phyloP scores from a whole-genome alignment of 257 asterid genomes.

The Przewalskia tangutica region DNA sequence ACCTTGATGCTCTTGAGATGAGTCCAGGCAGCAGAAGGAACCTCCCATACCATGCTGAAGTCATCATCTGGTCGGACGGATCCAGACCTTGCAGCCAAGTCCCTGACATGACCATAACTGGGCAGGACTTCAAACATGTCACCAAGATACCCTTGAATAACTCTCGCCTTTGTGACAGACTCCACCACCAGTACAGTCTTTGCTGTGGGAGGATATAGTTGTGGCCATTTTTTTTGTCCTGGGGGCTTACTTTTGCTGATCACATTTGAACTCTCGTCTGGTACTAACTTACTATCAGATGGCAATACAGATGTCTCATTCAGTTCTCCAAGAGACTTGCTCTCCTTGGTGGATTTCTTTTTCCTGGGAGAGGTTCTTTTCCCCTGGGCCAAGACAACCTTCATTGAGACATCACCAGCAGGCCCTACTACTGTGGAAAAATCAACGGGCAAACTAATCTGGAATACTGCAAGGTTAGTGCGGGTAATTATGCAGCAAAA shows the following conservation, averaged over 20 bases:
- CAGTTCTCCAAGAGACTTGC: constrained; percentile 15
- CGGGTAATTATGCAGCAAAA: constrained; percentile 10
- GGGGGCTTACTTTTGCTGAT: constrained; percentile 20
- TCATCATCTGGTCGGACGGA: constrained; percentile 93
- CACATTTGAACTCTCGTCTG: constrained; percentile 13
- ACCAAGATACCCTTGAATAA: constrained; percentile 93
- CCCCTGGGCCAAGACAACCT: constrained; percentile 23
- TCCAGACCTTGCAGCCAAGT: constrained; percentile 95
- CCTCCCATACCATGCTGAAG: constrained; percentile 98
- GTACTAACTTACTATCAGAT: constrained; percentile 19
- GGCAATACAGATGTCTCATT: constrained; percentile 15
- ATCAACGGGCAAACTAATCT: constrained; percentile 26
- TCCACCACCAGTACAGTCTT: constrained; percentile 83
- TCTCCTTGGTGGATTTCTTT: constrained; percentile 25
- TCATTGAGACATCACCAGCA: constrained; percentile 16
- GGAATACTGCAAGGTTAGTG: constrained; percentile 27
- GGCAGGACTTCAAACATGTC: constrained; percentile 90
- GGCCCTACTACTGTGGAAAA: constrained; percentile 19
- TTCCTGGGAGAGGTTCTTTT: constrained; percentile 26
- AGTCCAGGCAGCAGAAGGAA: constrained; percentile 92
- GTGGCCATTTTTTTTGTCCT: constrained; percentile 35
- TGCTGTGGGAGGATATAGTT: constrained; percentile 63
- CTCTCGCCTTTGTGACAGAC: constrained; percentile 78
- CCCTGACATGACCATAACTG: constrained; percentile 93
- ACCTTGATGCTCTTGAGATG: constrained; percentile 86